Evolutionary conservation across 169 alveolate genomes (phyloP), one percentile per base, ranked within the genome.

Genomic region (Cryptosporidium baileyi): DNA sequence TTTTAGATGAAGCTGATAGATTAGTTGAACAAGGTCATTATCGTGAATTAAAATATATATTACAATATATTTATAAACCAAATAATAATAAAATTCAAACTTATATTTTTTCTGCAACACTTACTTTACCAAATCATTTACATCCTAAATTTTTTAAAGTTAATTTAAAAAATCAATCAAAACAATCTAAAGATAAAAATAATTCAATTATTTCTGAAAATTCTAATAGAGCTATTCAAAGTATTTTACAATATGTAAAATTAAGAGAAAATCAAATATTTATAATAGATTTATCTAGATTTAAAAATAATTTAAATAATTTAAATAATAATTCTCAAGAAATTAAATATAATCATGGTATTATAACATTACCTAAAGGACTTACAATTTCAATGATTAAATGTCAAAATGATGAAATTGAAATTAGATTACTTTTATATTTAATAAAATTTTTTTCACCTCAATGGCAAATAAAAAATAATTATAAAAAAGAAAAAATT

Each of bases 1-100:
- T 92, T n/a, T 61, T 95, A 79, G 97, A 95, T 88, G 97, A 94
- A 85, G 97, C 96, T 9, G 97, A 95, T 81, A 93, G 96, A 43
- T 59, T 95, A 90, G 90, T 94, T 19, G 94, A 92, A 63, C 80
- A 47, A 22, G 95, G 94, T 17, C 92, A 92, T 59, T 91, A 88
- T 82, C 80, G 82, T 41, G 95, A 94, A 61, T 60, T 94, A 80
- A 82, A 67, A 57, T 40, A 36, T 40, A 88, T 93, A 44, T 88
- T 92, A 19, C 92, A 91, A n/a, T 82, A 63, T 22, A 60, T 94
- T 30, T 94, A 91, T 80, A 30, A 3, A 57, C 36, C 19, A 8
- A 40, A 36, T 1, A 19, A 28, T 3, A 43, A 81, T 30, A 81
- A 90, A 47, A 80, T 80, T 38, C 92, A 89, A 54, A 60, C 67